phyloP scores from a whole-genome alignment of 768 basidiomycete species.

The Paxillus rubicundulus region DNA sequence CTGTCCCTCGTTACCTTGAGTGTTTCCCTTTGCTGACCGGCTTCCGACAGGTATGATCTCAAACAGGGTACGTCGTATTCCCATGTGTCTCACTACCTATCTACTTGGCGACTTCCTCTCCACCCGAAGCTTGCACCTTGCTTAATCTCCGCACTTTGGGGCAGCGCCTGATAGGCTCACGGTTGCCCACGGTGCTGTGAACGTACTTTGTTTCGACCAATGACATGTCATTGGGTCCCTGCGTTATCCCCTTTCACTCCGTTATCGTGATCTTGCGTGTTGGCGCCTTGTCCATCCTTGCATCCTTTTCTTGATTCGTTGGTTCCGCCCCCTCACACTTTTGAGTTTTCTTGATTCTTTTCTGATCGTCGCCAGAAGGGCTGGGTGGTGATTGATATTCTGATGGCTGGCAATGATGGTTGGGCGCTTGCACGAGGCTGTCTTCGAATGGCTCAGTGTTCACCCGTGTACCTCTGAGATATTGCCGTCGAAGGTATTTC shows the following conservation, averaged over 20 bases:
- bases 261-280: neutral
- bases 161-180: neutral
- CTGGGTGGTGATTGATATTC: too few species aligned
- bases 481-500: too few species aligned
- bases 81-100: neutral
- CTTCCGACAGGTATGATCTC: slow-evolving; percentile 77
- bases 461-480: too few species aligned
- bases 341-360: neutral
- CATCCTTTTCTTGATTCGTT: neutral
- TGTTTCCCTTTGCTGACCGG: slow-evolving; percentile 2
- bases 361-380: too few species aligned
- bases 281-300: neutral
- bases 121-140: neutral
- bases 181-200: too few species aligned
- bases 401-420: too few species aligned
- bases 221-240: slow-evolving; percentile 8
- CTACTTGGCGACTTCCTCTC: neutral
- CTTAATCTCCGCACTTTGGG: slow-evolving; percentile 12
- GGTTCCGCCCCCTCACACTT: neutral
- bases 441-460: too few species aligned
- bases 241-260: neutral
- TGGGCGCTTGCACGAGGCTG: too few species aligned
- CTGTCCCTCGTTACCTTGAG: slow-evolving; percentile 4
- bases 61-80: slow-evolving; percentile 66
- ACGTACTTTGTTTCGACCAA: neutral